Base-by-base conservation (phyloP, 192 early-diverging fungal species). In the Backusella tarrabulga region DNA sequence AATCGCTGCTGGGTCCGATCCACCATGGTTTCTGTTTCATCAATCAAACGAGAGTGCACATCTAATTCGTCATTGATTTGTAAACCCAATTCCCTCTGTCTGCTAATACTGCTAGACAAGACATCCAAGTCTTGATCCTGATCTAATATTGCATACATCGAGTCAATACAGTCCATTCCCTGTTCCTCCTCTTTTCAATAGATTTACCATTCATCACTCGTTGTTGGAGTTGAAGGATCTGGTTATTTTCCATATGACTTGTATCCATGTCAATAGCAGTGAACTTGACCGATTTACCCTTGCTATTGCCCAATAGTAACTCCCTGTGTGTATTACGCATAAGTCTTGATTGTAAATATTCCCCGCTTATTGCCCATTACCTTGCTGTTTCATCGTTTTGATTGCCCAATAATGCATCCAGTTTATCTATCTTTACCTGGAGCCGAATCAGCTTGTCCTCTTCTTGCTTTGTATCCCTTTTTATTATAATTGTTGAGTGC, bases 71-170 rank as follows among this genome's bases (percentile, higher is more conserved):
- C 91, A 21, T 87, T 88, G 71, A 95, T 95, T 80, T 89, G 75
- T 23, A 94, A 36, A 0, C 94, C 94, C 3, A 95, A 76, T 52
- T 92, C 87, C 76, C 88, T 86, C 79, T 95, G 94, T 46, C 94
- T 89, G 17, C 82, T 81, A 19, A 95, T 81, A 8, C 89, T 86
- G 4, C 75, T 79, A 36, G 83, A 82, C 12, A 95, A 81, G 67
- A 80, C 82, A 82, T 95, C 94, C 56, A 95, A 79, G 73, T 92
- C 90, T n/a, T 86, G 75, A 82, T 95, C 94, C 80, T 95, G 94
- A 69, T 93, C 92, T 93, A 79, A 40, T n/a, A n/a, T 11, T 69
- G 5, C 6, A 69, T 23, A 32, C 0, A 69, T n/a, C 17, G 2
- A 29, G 5, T 19, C 68, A n/a, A 9, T 32, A 32, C 32, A 32